Conservation (phyloP, 2,329 filamentous ascomycete species). For the Balansia obtecta region DNA sequence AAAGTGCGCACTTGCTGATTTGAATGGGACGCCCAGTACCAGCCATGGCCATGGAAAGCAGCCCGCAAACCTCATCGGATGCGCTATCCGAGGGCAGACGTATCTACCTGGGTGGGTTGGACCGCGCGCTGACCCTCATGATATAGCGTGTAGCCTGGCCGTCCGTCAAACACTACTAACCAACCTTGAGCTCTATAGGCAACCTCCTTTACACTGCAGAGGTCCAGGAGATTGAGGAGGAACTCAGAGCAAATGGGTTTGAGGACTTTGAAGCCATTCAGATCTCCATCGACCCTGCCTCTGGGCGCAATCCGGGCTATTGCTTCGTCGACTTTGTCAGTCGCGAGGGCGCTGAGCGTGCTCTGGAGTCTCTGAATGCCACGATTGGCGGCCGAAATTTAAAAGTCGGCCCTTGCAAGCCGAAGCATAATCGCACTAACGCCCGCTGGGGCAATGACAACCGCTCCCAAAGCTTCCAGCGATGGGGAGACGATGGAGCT, state of each 20-base stretch:
- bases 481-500: constrained; percentile 33
- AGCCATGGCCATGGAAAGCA: not conserved
- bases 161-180: not conserved
- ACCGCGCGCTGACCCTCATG: not conserved
- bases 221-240: constrained; percentile 48
- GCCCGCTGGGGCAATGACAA: constrained; percentile 1
- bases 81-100: constrained; percentile 23
- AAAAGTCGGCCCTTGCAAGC: constrained; percentile 52
- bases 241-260: constrained; percentile 32
- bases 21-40: not conserved
- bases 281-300: constrained; percentile 57
- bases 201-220: constrained; percentile 45
- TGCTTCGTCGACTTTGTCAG: constrained; percentile 59
- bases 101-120: constrained; percentile 44
- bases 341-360: constrained; percentile 38
- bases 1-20: not conserved
- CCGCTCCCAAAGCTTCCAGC: constrained; percentile 17
- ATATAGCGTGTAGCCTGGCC: not conserved
- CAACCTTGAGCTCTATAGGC: constrained; percentile 9
- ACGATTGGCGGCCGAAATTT: constrained; percentile 45
- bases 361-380: constrained; percentile 41
- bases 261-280: constrained; percentile 41
- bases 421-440: constrained; percentile 26
- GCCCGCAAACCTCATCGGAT: constrained; percentile 4
- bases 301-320: constrained; percentile 51